phyloP scores from a whole-genome alignment of 345 rosid genomes.

The Salix caprea region DNA sequence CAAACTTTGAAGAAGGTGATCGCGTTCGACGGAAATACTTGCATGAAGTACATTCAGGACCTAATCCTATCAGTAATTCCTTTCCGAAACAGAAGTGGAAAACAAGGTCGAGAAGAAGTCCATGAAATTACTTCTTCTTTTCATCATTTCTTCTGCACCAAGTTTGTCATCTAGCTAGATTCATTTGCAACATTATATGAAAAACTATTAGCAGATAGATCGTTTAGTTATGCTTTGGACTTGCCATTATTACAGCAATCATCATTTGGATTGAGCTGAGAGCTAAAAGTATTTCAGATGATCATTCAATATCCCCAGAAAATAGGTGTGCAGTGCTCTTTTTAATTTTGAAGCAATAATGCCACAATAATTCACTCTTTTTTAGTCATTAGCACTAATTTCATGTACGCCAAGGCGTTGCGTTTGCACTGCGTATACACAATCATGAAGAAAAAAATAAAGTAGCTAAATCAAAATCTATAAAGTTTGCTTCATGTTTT shows the following conservation, averaged over 20 bases:
- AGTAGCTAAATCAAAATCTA: neutral
- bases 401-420: neutral
- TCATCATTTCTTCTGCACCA: neutral
- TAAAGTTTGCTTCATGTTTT: neutral
- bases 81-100: slow-evolving; percentile 16
- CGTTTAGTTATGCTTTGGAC: neutral
- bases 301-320: neutral
- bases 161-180: neutral
- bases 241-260: neutral
- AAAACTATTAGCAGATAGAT: neutral
- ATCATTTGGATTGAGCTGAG: neutral
- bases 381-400: too few relatives aligned
- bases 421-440: neutral
- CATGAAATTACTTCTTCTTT: neutral
- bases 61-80: slow-evolving; percentile 31
- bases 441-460: neutral
- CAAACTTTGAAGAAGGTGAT: neutral
- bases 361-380: neutral
- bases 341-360: neutral
- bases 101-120: neutral
- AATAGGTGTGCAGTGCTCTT: neutral
- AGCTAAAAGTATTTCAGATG: neutral
- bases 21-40: slow-evolving; percentile 17
- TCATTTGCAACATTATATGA: neutral
- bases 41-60: slow-evolving; percentile 40